phyloP scores from a whole-genome alignment of 768 basidiomycete genomes.

The Boletales sp. region DNA sequence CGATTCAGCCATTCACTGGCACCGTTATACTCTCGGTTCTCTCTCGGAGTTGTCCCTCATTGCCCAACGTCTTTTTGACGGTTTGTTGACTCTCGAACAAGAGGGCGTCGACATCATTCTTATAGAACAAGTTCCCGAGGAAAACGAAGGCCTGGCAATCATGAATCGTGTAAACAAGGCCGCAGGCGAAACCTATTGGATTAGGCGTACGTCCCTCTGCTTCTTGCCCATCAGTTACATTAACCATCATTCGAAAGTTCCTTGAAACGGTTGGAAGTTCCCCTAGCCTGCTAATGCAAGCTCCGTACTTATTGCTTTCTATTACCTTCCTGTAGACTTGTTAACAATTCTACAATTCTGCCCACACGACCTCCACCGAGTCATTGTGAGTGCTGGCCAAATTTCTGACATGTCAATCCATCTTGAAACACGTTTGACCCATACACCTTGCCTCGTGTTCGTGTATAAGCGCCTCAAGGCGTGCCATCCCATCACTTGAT shows the following conservation, averaged over 20 bases:
- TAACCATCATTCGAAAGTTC: not conserved
- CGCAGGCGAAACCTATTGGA: conserved; percentile 53
- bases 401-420: not conserved
- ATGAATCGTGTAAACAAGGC: conserved; percentile 95
- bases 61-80: conserved; percentile 85
- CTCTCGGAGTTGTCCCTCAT: conserved; percentile 57
- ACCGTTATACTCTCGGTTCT: conserved; percentile 48
- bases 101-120: conserved; percentile 78
- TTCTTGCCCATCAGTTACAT: not conserved
- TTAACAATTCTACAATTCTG: not conserved
- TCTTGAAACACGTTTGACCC: not conserved
- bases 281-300: too few species aligned
- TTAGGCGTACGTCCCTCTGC: conserved; percentile 17
- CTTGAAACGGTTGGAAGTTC: too few species aligned
- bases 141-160: conserved; percentile 82
- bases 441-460: conserved; percentile 8
- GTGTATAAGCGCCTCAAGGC: conserved; percentile 12
- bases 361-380: not conserved
- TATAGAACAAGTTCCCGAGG: conserved; percentile 80
- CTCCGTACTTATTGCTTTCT: not conserved
- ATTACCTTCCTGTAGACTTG: not conserved
- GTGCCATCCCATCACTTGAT: conserved; percentile 1
- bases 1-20: conserved; percentile 48
- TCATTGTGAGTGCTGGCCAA: not conserved
- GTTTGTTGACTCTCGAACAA: conserved; percentile 74